Conservation (phyloP, 768 basidiomycete genomes). For the Lactifluus rugatus region DNA sequence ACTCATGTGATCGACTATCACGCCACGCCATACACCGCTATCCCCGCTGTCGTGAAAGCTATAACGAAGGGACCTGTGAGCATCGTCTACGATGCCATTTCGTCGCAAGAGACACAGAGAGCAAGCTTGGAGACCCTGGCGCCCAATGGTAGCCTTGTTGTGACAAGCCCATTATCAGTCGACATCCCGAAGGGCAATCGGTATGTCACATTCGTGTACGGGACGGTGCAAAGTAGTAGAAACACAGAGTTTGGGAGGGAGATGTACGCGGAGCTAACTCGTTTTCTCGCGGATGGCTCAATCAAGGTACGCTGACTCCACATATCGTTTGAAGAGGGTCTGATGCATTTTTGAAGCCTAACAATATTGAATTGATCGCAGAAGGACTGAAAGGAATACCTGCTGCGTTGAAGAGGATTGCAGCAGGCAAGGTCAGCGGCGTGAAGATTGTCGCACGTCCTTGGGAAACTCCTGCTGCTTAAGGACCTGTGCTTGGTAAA, state of each 20-base stretch:
- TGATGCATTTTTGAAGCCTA: conserved; percentile 17
- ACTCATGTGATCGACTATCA: conserved; percentile 20
- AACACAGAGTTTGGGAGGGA: conserved; percentile 2
- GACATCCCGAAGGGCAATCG: neutral
- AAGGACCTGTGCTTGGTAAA: no score
- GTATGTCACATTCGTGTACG: neutral
- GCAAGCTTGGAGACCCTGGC: conserved; percentile 16
- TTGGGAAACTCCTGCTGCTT: neutral
- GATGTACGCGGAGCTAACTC: conserved; percentile 3
- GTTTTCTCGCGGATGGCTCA: conserved; percentile 4
- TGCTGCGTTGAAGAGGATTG: conserved; percentile 18
- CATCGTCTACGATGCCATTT: conserved; percentile 18
- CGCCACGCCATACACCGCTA: neutral
- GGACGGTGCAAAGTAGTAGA: neutral
- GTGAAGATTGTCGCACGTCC: conserved; percentile 22
- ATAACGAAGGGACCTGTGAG: conserved; percentile 12
- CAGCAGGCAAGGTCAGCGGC: conserved; percentile 21
- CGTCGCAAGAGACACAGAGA: conserved; percentile 10
- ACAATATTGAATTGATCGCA: conserved; percentile 20
- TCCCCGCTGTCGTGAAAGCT: conserved; percentile 10
- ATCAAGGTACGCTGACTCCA: conserved; percentile 5
- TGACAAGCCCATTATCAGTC: neutral
- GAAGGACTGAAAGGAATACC: conserved; percentile 23
- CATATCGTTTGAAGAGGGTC: neutral
- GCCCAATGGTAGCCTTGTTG: conserved; percentile 11